Percentiles rank a stretch among this genome's conserved stretches.
These are phyloP conservation scores for Plectosphaerella plurivora DNA, from an alignment of 2,329 filamentous ascomycete species.

Conservation along the genomic window DNA sequence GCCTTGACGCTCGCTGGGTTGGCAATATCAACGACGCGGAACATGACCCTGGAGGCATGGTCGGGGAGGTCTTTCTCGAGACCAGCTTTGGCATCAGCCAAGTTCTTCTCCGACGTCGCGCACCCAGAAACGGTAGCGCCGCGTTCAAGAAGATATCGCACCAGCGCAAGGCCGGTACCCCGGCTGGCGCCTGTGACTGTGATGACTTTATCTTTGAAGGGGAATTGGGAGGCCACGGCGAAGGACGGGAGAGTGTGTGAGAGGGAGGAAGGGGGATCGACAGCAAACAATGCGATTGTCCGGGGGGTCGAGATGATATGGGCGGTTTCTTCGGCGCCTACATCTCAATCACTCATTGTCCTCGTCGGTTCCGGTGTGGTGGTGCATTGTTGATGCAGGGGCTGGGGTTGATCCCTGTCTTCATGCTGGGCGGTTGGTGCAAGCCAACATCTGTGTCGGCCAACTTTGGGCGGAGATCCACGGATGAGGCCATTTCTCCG, in stretches of 20 bases:
- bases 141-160: constrained; percentile 15
- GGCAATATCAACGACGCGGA: constrained; percentile 2
- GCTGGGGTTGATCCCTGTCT: neutral
- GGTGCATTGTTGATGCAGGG: too few species aligned
- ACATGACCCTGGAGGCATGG: constrained; percentile 4
- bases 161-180: constrained; percentile 13
- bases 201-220: constrained; percentile 15
- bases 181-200: constrained; percentile 11
- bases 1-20: neutral
- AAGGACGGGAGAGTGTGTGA: neutral
- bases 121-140: constrained; percentile 24
- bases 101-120: constrained; percentile 19
- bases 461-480: too few species aligned
- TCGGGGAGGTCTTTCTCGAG: neutral
- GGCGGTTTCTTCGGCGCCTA: too few species aligned
- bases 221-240: constrained; percentile 14
- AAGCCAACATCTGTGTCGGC: too few species aligned
- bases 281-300: neutral
- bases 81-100: constrained; percentile 16
- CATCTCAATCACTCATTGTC: too few species aligned
- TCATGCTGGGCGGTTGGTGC: neutral
- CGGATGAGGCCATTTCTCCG: too few species aligned
- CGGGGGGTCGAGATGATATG: too few species aligned
- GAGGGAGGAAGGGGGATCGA: neutral
- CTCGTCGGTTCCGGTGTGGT: neutral